Percentiles rank a stretch among this genome's conserved stretches.
Conservation (phyloP, 2,329 filamentous ascomycete genomes). For the Exophiala bonariae region DNA sequence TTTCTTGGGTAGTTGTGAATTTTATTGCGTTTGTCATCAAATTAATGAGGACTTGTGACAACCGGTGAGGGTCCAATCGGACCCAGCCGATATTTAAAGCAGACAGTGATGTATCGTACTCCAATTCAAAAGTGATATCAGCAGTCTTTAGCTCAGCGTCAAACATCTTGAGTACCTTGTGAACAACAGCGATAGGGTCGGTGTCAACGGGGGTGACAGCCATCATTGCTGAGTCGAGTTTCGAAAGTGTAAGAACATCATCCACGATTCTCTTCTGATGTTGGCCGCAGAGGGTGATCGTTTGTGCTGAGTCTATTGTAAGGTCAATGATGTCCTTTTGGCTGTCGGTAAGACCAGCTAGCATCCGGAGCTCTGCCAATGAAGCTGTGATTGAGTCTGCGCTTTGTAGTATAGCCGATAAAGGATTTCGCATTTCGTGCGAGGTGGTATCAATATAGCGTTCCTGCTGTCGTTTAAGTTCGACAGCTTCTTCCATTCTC, state of each 20-base stretch:
- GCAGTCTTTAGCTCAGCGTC: slow-evolving; percentile 71
- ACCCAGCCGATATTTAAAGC: slow-evolving; percentile 64
- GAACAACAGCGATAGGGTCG: slow-evolving; percentile 66
- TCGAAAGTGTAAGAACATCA: slow-evolving; percentile 71
- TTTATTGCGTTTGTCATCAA: slow-evolving; percentile 80
- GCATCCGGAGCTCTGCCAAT: slow-evolving; percentile 49
- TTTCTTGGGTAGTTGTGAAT: slow-evolving; percentile 64
- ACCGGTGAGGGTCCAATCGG: slow-evolving; percentile 68
- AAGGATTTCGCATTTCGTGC: slow-evolving; percentile 58
- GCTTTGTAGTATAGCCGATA: slow-evolving; percentile 60
- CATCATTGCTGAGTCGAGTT: slow-evolving; percentile 73
- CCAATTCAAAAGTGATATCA: slow-evolving; percentile 66
- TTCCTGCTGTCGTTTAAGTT: slow-evolving; percentile 76
- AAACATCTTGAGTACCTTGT: slow-evolving; percentile 73
- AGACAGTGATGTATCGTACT: slow-evolving; percentile 62
- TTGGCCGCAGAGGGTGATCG: slow-evolving; percentile 73
- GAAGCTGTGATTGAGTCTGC: slow-evolving; percentile 54
- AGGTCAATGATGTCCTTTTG: slow-evolving; percentile 44
- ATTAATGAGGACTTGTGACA: slow-evolving; percentile 79
- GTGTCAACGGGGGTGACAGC: slow-evolving; percentile 70
- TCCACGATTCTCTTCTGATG: slow-evolving; percentile 81
- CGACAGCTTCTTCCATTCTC: slow-evolving; percentile 76
- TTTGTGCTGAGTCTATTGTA: slow-evolving; percentile 71
- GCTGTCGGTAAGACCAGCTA: slow-evolving; percentile 19
- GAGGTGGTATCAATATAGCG: slow-evolving; percentile 75